Evolutionary conservation across 179 eudicot species (phyloP), one percentile per base, ranked within the genome.

Genomic region (Nepenthes alata): DNA sequence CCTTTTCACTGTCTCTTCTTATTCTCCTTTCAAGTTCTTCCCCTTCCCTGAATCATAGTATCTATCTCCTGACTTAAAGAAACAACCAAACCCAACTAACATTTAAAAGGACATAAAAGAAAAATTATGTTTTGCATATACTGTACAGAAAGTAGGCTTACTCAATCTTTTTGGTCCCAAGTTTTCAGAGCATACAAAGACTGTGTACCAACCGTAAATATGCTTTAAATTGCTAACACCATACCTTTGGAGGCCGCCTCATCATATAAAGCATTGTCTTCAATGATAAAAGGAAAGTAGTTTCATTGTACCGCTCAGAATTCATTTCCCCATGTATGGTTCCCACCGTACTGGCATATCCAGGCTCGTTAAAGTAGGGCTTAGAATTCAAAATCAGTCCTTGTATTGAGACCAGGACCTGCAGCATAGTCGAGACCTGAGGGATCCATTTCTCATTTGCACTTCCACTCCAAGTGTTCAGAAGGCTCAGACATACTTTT

Each of bases 301-400:
- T 74, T 70, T 88, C 93, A 62, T 74, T 88, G 73, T 83, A 90
- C 6, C 44, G 58, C 57, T 64, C 67, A 35, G 89, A 78, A 0
- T 12, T 57, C 44, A 16, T 57, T 39, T 72, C 78, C 44, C 91
- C 88, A 11, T 11, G 4, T 6, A 37, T 11, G 2, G 74, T 55
- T 55, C 80, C 82, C 51, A 47, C 39, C 50, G 63, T 47, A 9
- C 6, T 10, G 14, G 69, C 86, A 74, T 53, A 78, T 47, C 94
- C 93, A 50, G 95, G 93, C 73, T 88, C 97, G 39, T 90, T 90
- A 38, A 77, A 90, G 58, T 68, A 90, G 34, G 97, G 97, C 63
- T 90, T 78, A 15, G 73, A 83, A 77, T 90, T 90, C 62, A 90
- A 60, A 68, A 90, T 77, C 38, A 90, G 77, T 16, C 81, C 97